Evolutionary conservation across 768 basidiomycete species (phyloP).

Genomic region (Lactifluus hygrophoroides): DNA sequence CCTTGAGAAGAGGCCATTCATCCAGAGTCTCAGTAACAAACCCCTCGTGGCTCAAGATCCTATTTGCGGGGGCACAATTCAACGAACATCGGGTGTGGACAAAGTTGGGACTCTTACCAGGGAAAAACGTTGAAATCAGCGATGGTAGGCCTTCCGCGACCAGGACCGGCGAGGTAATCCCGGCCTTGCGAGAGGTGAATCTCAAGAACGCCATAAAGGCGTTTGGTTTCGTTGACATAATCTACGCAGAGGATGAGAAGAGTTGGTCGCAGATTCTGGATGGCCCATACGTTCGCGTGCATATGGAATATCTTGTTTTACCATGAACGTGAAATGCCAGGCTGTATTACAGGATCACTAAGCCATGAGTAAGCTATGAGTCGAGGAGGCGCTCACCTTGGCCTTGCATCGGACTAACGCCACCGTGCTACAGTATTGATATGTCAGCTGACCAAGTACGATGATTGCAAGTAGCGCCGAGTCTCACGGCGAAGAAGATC

Average conservation of each 20-base stretch:
- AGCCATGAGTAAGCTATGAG: background rate
- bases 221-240: constrained; percentile 72
- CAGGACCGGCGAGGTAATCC: constrained; percentile 75
- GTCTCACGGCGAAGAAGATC: constrained; percentile 71
- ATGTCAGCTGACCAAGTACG: background rate
- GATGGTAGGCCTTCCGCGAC: constrained; percentile 54
- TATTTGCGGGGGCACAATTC: constrained; percentile 22
- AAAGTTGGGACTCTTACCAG: constrained; percentile 36
- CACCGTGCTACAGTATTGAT: constrained; percentile 52
- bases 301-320: constrained; percentile 61
- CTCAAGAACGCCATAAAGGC: constrained; percentile 79
- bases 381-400: constrained; percentile 33
- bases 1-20: constrained; percentile 58
- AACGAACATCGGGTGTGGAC: background rate
- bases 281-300: constrained; percentile 43
- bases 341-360: constrained; percentile 32
- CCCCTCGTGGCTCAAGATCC: constrained; percentile 44
- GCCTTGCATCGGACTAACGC: constrained; percentile 84
- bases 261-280: background rate
- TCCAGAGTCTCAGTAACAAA: constrained; percentile 50
- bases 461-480: background rate
- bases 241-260: constrained; percentile 34
- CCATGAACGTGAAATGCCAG: constrained; percentile 59
- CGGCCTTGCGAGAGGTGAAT: constrained; percentile 54
- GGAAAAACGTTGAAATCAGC: constrained; percentile 65